These are phyloP conservation scores for Sugiyamaella neomexicana DNA, from an alignment of 1,139 yeast species.

Conservation along the genomic window DNA sequence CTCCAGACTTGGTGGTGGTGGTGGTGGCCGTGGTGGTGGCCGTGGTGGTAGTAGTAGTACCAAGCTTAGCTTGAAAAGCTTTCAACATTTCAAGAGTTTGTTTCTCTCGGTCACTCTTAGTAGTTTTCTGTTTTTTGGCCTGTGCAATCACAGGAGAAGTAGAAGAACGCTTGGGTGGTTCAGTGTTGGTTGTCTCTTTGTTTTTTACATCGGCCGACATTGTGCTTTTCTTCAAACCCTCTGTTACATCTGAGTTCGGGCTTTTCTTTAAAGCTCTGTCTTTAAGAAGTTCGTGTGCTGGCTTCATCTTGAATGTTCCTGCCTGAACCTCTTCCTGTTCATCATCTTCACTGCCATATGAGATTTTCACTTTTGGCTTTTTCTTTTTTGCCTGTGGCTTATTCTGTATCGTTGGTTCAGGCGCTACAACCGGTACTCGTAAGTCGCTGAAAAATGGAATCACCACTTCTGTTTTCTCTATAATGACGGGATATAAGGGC, in stretches of 20 bases:
- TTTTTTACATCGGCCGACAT: background rate
- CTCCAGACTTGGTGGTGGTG: background rate
- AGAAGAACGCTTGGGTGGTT: background rate
- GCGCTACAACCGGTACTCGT: conserved; percentile 3
- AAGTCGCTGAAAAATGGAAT: conserved; percentile 55
- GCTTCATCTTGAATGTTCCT: conserved; percentile 45
- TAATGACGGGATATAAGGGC: conserved; percentile 55
- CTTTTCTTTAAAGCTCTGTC: conserved; percentile 7
- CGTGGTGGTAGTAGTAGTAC: background rate
- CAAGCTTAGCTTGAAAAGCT: conserved; percentile 33
- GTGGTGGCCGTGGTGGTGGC: background rate
- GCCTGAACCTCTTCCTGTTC: conserved; percentile 41
- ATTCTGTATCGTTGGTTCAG: background rate
- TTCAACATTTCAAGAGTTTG: conserved; percentile 26
- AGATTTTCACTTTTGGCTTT: conserved; percentile 32
- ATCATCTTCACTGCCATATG: conserved; percentile 26
- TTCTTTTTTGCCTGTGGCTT: conserved; percentile 12
- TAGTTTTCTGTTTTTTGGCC: background rate
- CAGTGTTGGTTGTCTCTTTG: too few relatives aligned
- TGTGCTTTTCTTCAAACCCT: background rate
- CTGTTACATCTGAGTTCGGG: background rate
- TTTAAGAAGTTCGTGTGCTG: conserved; percentile 49
- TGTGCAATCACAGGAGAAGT: background rate
- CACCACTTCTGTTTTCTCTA: conserved; percentile 47
- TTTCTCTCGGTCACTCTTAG: conserved; percentile 9